A percentile compares a stretch with the other conserved stretches of the same genome.
phyloP scores from a whole-genome alignment of 2,329 filamentous ascomycete genomes.

The Penicillium hordei region DNA sequence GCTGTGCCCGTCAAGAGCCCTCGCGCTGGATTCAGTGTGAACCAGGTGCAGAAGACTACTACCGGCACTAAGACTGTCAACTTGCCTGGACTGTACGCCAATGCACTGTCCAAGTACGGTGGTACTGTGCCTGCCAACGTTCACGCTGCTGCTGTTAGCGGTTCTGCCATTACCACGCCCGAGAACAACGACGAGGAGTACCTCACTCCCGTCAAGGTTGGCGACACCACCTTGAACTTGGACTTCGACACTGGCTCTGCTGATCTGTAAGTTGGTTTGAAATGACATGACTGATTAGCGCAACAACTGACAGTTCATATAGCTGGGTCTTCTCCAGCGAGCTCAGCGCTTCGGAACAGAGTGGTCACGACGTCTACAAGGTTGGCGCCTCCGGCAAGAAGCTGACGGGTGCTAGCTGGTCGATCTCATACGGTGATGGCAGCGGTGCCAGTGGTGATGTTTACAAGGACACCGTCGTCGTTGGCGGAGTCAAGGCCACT shows the following conservation, averaged over 20 bases:
- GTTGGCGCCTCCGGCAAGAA: slow-evolving; percentile 50
- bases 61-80: slow-evolving; percentile 26
- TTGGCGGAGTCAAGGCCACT: slow-evolving; percentile 60
- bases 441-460: slow-evolving; percentile 63
- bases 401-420: slow-evolving; percentile 55
- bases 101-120: slow-evolving; percentile 32
- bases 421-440: slow-evolving; percentile 65
- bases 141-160: slow-evolving; percentile 33
- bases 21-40: slow-evolving; percentile 34
- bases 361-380: slow-evolving; percentile 60
- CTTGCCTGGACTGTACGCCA: slow-evolving; percentile 32
- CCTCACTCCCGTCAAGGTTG: slow-evolving; percentile 62
- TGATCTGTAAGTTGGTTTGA: slow-evolving; percentile 57
- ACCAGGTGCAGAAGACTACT: slow-evolving; percentile 27
- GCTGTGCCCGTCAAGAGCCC: slow-evolving; percentile 29
- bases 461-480: slow-evolving; percentile 63
- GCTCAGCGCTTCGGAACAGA: slow-evolving; percentile 51
- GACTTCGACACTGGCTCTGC: slow-evolving; percentile 71
- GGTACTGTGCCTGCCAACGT: slow-evolving; percentile 31
- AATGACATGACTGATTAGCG: background rate
- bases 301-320: slow-evolving; percentile 10
- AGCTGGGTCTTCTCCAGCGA: slow-evolving; percentile 68
- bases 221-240: slow-evolving; percentile 61
- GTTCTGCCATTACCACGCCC: slow-evolving; percentile 45
- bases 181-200: slow-evolving; percentile 58